These are phyloP conservation scores for Fusarium avenaceum DNA, from an alignment of 2,329 filamentous ascomycete genomes.

Conservation along the genomic window DNA sequence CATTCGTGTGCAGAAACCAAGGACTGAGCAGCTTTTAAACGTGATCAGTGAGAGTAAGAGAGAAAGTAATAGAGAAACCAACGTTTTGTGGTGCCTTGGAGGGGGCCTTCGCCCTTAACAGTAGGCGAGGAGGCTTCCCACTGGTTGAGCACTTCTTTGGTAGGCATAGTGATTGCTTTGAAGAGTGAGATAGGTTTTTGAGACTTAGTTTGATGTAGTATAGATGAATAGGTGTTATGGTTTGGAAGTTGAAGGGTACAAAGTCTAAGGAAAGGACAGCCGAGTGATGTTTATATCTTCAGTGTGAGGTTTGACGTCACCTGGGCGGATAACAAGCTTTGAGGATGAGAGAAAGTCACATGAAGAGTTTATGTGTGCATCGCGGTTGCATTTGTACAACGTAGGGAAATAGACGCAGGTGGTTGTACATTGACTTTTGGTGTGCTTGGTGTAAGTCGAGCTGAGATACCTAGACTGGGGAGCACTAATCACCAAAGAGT, in stretches of 20 bases:
- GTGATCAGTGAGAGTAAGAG: not conserved
- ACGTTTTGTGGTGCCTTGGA: slow-evolving; percentile 32
- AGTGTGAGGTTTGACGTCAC: slow-evolving; percentile 19
- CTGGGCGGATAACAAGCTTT: not conserved
- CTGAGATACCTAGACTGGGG: not conserved
- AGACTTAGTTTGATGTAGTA: not conserved
- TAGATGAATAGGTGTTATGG: not conserved
- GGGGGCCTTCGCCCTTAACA: slow-evolving; percentile 40
- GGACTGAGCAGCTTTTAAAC: slow-evolving; percentile 36
- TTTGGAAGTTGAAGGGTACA: not conserved
- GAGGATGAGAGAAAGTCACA: not conserved
- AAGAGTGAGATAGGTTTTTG: not conserved
- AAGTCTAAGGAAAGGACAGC: not conserved
- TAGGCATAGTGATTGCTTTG: slow-evolving; percentile 30
- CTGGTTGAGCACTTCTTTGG: slow-evolving; percentile 40
- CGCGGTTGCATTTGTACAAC: slow-evolving; percentile 24
- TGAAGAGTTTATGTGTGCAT: not conserved
- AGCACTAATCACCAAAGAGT: not conserved
- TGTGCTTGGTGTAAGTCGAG: slow-evolving; percentile 12
- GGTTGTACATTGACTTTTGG: not conserved
- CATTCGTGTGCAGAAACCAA: slow-evolving; percentile 48
- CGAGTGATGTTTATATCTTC: not conserved
- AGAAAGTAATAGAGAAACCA: not conserved
- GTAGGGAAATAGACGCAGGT: not conserved
- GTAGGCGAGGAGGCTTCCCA: slow-evolving; percentile 32